Evolutionary conservation across 371 early-diverging fungal genomes (phyloP), one percentile per base, ranked within the genome.

Genomic region (Parasitella parasitica): DNA sequence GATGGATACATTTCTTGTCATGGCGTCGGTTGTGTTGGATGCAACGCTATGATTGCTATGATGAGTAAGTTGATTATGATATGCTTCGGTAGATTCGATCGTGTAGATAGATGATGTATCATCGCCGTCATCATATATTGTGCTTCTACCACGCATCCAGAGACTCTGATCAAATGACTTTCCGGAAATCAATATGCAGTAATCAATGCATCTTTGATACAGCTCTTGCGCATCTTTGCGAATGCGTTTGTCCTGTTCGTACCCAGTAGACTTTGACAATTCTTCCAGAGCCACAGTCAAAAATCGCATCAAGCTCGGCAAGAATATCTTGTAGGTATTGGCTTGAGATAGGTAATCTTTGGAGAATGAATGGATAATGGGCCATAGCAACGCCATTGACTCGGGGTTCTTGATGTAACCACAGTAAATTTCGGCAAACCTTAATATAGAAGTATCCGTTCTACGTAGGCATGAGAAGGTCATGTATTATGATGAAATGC

Each of bases 111-210:
- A 63, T 6, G 71, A 35, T 13, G 58, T 63, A 8, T 72, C 73
- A 16, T 73, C 75, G 8, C 20, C 43, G 20, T 77, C 75, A 22
- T 79, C 80, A 37, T 82, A 75, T 1, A 75, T 59, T 12, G 75
- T 70, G 13, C 73, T 61, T n/a, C 64, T 34, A 15, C 90, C 77
- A 20, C 91, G 76, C 32, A 89, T 69, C 91, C 93, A 90, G 1
- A 86, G 69, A 15, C 90, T 84, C 61, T 90, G 89, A 46, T 91
- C 92, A 66, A 91, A 87, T 18, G 91, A 83, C 18, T 89, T 86
- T 6, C 93, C 93, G 0, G 88, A 84, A 59, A 91, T 87, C 63
- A 89, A 74, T 18, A 93, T 86, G 60, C 92, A 91, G 36, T 84
- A 86, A 57, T 94, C 94, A 24, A 88, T 74, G 36, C 91, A 83